Base-by-base conservation (phyloP, 345 rosid species). In the Punica granatum region DNA sequence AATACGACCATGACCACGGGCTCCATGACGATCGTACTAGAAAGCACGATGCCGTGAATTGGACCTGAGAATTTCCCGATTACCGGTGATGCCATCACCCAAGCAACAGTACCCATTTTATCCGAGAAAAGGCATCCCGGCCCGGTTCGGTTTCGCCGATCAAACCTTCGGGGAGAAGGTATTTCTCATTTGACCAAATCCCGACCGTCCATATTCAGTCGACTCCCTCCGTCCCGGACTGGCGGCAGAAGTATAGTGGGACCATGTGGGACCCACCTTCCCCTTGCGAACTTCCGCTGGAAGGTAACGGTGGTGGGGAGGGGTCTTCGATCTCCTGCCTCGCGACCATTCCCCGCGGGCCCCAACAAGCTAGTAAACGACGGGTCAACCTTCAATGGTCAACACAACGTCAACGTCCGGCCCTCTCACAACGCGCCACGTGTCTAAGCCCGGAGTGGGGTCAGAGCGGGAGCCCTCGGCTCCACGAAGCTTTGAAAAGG, bases 401-500 rank as follows among this genome's bases (percentile, higher is more conserved):
- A 56, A 56, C 19, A 28, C 11, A 7, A 26, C 23, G 12, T 30
- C 60, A 54, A 13, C 34, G 6, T 18, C 25, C 13, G 0, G 11
- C 4, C 61, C 61, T 7, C 11, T 26, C 7, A 33, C 0, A 30
- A 12, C 1, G 4, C 49, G 71, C 60, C 65, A 33, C 65, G 71
- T 68, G 65, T 14, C 0, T 18, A 1, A 48, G 61, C 11, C 61
- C 19, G 18, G 69, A 66, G 28, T 30, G 14, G 15, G 14, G 33
- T 21, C 59, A 13, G 69, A 54, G 69, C 69, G 69, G 69, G 69
- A 49, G 60, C 0, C 7, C 33, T 23, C 28, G 2, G 32, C 31
- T n/a, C 68, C 41, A 43, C 16, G 58, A 16, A 23, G n/a, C 68
- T 46, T 23, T 0, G 0, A n/a, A 34, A 56, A 56, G 18, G 61